Base-by-base conservation (phyloP, 495 filamentous ascomycete genomes). In the Hypoxylon intermedium region DNA sequence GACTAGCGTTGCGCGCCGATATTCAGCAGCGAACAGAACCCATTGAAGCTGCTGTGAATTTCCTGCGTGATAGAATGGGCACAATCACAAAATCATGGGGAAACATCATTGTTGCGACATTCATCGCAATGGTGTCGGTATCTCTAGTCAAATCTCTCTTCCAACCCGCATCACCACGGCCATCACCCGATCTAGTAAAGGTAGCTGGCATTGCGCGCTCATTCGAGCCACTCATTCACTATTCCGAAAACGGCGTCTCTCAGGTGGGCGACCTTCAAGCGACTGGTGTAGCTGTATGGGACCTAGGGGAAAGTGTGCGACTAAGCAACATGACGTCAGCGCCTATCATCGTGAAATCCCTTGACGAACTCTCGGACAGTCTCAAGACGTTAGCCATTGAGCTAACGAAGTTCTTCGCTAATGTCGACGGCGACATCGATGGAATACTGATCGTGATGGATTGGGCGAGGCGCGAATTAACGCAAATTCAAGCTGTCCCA, bases 391-490 rank as follows among this genome's bases (percentile, higher is more conserved):
- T 97, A 1, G 87, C 89, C 2, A 79, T 91, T 9, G 91, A 95
- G 65, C 76, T 96, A 18, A 93, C 89, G 5, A 85, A 85, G 60
- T 97, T 97, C 74, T 96, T 96, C 67, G 88, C 91, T 28, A 90
- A 91, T 54, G 91, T 97, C 11, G 90, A 97, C 69, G 90, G 91
- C 9, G 92, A 97, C 64, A 88, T 97, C 58, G 92, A 96, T 69
- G 86, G 77, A 49, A 94, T 97, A 53, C 79, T 97, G 21, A 87
- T 93, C 36, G 90, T 93, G 11, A 97, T 97, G 91, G 91, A 95
- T 71, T 97, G 92, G 92, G 89, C 91, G 26, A 87, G 88, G 67
- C 87, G 90, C 43, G 91, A 97, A 74, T 83, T 97, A 7, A 69
- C 77, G 15, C 77, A 79, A 41, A 62, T 83, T 20, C 75, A 77